Evolutionary conservation across 208 protist species (phyloP).

Genomic region (Trypanosoma cruzi): DNA sequence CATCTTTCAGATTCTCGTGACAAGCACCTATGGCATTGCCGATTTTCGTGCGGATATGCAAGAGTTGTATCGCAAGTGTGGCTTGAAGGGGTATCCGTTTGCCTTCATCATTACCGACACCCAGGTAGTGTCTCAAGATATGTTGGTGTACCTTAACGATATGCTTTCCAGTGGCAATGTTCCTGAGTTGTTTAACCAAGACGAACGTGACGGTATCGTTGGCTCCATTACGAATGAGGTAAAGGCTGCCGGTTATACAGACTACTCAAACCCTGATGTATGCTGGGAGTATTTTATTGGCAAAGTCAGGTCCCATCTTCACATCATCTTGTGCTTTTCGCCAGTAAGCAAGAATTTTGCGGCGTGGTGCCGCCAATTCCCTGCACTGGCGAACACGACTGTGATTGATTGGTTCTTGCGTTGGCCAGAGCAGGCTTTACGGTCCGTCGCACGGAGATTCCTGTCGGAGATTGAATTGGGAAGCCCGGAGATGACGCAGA

Average conservation of each 20-base stretch:
- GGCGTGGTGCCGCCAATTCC: constrained; percentile 97
- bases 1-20: constrained; percentile 98
- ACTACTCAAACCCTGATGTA: constrained; percentile 93
- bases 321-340: constrained; percentile 98
- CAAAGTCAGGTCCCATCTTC: constrained; percentile 96
- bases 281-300: constrained; percentile 97
- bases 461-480: constrained; percentile 94
- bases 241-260: constrained; percentile 85
- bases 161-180: constrained; percentile 98
- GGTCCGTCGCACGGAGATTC: constrained; percentile 95
- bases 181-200: constrained; percentile 95
- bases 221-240: constrained; percentile 93
- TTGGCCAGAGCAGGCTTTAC: constrained; percentile 98
- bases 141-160: constrained; percentile 98
- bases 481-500: constrained; percentile 76
- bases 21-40: constrained; percentile 95
- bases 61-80: constrained; percentile 96
- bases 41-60: constrained; percentile 97
- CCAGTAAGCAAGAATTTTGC: constrained; percentile 98
- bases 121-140: constrained; percentile 97
- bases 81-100: constrained; percentile 94
- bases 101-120: constrained; percentile 98
- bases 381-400: constrained; percentile 97
- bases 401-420: constrained; percentile 99
- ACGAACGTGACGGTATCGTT: constrained; percentile 92